Evolutionary conservation across 176 grass and related monocot genomes (phyloP), one percentile per base, ranked within the genome.

Genomic region (Aegilops longissima): DNA sequence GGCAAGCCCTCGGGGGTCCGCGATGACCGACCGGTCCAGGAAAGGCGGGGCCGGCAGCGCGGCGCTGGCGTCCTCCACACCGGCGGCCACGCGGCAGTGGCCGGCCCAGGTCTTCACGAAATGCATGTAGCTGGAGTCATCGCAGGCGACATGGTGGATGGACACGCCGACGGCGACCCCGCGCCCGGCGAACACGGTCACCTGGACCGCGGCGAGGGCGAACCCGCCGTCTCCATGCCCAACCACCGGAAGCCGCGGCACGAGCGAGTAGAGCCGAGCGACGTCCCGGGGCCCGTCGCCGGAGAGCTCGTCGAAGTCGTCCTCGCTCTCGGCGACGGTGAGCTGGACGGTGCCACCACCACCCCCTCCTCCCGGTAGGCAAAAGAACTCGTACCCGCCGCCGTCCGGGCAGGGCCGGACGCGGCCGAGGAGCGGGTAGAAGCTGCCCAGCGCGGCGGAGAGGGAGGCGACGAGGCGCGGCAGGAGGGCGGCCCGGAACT

Each of bases 41-140:
- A 99, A 71, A 14, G 97, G 96, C 3, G 86, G 70, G 4, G 83
- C 70, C 0, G 79, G 61, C 61, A 74, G 23, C 1, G n/a, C 39
- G 0, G 62, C 35, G 0, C 30, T 78, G 5, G 59, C 71, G 40
- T 42, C 25, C 24, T 20, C 27, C 2, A 16, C 71, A 20, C 35
- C 35, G 59, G 34, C 5, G 4, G 52, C 67, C 11, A 66, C 8
- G 2, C 71, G 82, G 73, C 92, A 92, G 38, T 84, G 68, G 2
- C 40, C 85, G 7, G 95, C 91, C 93, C 93, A 94, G 3, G 94
- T 87, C 90, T 91, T 94, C 0, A 99, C 73, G 88, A 99, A 99
- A 82, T 99, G 94, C 84, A 87, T 93, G 86, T 87, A 99, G 85
- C 97, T 99, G 7, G 93, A 96, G 23, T 99, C 97, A 66, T 99